Base-by-base conservation (phyloP, 1,139 yeast species). In the Arxiozyma bovina region DNA sequence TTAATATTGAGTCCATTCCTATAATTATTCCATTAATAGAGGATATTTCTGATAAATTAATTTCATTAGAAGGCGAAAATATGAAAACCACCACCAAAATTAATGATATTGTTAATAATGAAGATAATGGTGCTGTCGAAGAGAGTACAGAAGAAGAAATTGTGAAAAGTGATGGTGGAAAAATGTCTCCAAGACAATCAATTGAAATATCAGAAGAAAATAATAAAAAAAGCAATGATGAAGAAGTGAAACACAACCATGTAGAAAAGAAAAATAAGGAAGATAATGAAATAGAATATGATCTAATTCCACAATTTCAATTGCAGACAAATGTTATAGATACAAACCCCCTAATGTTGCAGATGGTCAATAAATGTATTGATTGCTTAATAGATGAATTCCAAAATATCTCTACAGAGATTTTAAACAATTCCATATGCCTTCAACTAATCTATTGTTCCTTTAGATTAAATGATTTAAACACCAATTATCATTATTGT, bases 371-470 rank as follows among this genome's bases (percentile, higher is more conserved):
- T 42, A 59, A 61, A 42, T 63, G 70, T 54, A 48, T 61, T 1
- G 51, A 56, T 8, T 57, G 53, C 46, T 51, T 65, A 45, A 50
- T 64, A 3, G 42, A 54, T 20, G 64, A 64, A 27, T 57, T 61
- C 41, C 45, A 48, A 2, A 54, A 55, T 7, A 57, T 56, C 55
- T 23, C 48, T 51, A 23, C 45, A 55, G 40, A 53, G 27, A 23
- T 48, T 7, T 49, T 66, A 6, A 62, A 62, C n/a, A 68, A 65
- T 23, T 66, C 70, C 0, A 65, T 67, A 9, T 66, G 71, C 51
- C 55, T 69, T 41, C 73, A 69, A 54, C 50, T 69, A 22, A 63
- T 69, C 3, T 69, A 69, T 53, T 69, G 73, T 51, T 68, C 72
- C 1, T 69, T 68, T 60, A 58, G 73, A 51, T 55, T 69, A 2